These are phyloP conservation scores for Emiliania huxleyi DNA, from an alignment of 78 protist species.

Conservation along the genomic window DNA sequence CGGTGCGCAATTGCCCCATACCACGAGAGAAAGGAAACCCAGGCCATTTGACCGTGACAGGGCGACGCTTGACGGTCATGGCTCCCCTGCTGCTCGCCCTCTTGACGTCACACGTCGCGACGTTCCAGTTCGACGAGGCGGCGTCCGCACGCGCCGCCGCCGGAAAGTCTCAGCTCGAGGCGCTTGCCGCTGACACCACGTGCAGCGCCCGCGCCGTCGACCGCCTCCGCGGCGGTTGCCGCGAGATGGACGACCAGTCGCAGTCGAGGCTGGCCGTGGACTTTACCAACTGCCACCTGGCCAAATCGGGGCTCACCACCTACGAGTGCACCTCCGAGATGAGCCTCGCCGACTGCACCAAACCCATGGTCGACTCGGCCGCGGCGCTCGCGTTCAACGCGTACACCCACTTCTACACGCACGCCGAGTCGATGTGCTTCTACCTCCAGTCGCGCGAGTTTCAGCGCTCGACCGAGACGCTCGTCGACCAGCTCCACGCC, in stretches of 20 bases:
- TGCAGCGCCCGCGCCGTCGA: not conserved
- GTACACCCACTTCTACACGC: not conserved
- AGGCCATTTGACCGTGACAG: no score
- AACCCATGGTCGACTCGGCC: not conserved
- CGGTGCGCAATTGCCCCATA: no score
- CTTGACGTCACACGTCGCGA: no score
- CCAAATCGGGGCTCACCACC: not conserved
- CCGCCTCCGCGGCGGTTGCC: not conserved
- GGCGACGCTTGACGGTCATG: no score
- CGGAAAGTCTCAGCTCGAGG: not conserved
- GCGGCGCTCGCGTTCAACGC: not conserved
- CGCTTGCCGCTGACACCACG: not conserved
- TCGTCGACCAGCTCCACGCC: not conserved
- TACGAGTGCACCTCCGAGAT: not conserved
- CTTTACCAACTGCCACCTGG: not conserved
- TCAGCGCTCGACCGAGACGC: not conserved
- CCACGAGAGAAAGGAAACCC: no score
- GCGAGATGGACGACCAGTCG: not conserved
- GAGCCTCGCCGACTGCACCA: not conserved
- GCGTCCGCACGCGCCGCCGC: not conserved
- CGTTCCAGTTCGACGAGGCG: not conserved
- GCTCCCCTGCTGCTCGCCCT: no score
- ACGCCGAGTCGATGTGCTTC: constrained; percentile 17
- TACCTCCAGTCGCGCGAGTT: not conserved
- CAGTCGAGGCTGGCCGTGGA: not conserved